Evolutionary conservation across 163 green algal species (phyloP).

Genomic region (Volvox carteri): DNA sequence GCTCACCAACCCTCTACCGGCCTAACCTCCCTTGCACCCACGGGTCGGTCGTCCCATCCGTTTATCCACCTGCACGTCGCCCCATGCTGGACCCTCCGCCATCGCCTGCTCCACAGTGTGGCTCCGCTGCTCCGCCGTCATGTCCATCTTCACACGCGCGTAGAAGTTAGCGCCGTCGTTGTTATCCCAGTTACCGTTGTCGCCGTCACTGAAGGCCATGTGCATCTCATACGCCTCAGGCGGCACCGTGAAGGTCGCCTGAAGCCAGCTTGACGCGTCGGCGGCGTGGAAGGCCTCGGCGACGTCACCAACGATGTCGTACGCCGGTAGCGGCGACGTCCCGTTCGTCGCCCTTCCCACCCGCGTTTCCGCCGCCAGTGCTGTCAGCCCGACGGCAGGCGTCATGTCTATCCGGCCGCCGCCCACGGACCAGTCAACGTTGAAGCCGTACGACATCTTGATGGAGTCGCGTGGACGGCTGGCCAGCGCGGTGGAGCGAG

Average conservation of each 20-base stretch:
- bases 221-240: conserved; percentile 56
- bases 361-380: too few species aligned
- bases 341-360: too few species aligned
- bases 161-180: conserved; percentile 59
- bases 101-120: conserved; percentile 29
- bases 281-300: background rate
- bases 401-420: background rate
- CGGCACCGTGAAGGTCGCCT: conserved; percentile 43
- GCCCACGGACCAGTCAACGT: conserved; percentile 37
- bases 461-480: background rate
- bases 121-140: conserved; percentile 26
- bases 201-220: conserved; percentile 41
- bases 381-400: conserved; percentile 8
- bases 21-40: too few species aligned
- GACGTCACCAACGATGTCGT: background rate
- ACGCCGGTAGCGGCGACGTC: background rate
- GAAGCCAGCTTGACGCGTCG: background rate
- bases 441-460: conserved; percentile 45
- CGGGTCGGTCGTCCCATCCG: background rate
- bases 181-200: conserved; percentile 47
- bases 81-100: conserved; percentile 33
- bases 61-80: conserved; percentile 35
- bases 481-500: background rate
- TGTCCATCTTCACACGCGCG: conserved; percentile 31
- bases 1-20: too few species aligned